Base-by-base conservation (phyloP, 345 rosid genomes). In the Boechera retrofracta region DNA sequence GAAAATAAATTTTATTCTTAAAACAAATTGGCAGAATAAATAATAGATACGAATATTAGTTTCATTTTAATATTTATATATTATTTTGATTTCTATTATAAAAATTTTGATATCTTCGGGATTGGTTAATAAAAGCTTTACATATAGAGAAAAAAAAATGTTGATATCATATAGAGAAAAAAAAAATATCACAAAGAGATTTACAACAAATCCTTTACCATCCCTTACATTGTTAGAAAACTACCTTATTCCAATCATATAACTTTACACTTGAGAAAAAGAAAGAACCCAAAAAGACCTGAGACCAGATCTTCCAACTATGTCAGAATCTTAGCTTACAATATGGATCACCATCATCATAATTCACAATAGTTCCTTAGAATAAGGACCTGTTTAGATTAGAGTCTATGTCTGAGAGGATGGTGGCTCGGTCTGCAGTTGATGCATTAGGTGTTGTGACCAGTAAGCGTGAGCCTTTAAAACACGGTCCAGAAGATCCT, bases 401-500 rank as follows among this genome's bases (percentile, higher is more conserved):
- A 64, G 64, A 53, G 71, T 64, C 45, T 73, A 47, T 54, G 3
- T 47, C 18, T 45, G 58, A 56, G 63, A 24, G 4, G 2, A 7
- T 64, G 72, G 49, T 74, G 72, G 45, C 51, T 74, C 66, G 0
- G 12, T 68, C 59, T 58, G 79, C 77, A 87, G 91, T 67, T 89
- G 96, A 82, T 81, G 85, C 18, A 87, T 82, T 73, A 87, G 90
- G 45, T 90, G 92, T 60, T 90, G 87, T 64, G 93, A 85, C 97
- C 98, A 94, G 79, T 80, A 86, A 6, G 91, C 90, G 13, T 91
- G 98, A 0, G 91, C 94, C 2, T 77, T 82, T 4, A 91, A 73
- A 42, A 94, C 98, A 77, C 98, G 81, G 83, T 94, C 94, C 63
- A 94, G 61, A 47, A 94, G 94, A 58, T 89, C 97, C 81, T 94